Base-by-base conservation (phyloP, 805 yeast species). In the Lachancea cidri region DNA sequence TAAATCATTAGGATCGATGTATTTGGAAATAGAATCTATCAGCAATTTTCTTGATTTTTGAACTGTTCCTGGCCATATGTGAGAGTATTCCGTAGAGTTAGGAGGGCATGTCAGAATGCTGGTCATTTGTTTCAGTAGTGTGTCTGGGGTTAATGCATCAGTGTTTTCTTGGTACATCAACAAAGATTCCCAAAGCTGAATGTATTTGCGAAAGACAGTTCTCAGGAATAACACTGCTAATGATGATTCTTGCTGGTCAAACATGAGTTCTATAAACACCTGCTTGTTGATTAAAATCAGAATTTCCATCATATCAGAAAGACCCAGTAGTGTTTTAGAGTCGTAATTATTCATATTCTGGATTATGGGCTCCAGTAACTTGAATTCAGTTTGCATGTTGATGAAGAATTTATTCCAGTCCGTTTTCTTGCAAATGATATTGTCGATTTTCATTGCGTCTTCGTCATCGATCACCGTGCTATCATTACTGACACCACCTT, bases 1-100 rank as follows among this genome's bases (percentile, higher is more conserved):
- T 62, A 76, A 60, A 38, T 71, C 72, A 38, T 72, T 67, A 1
- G 83, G 74, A 11, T 79, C 71, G 15, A 81, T 66, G 48, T 65
- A 65, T 27, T 60, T 54, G 29, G 76, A 65, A 1, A 81, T 66
- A 30, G 68, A 66, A 6, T 63, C 57, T 5, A 76, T 54, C 25
- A 79, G 48, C 5, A 49, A 32, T 9, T 54, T 53, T 42, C 84
- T 62, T 6, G 82, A 69, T 5, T 42, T 36, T 9, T 45, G 47
- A 3, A 46, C 43, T 5, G 60, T 50, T 1, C 60, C 62, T 6
- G 54, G 43, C 71, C 70, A 66, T 13, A 61, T 54, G n/a, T 58
- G 52, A 0, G 41, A 32, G 17, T 65, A 64, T 35, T 36, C 48
- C 14, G 35, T 35, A n/a, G 45, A 41, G 24, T 36, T 41, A 11